These are phyloP conservation scores for Aspergillus bridgeri DNA, from an alignment of 495 filamentous ascomycete species.

Conservation along the genomic window DNA sequence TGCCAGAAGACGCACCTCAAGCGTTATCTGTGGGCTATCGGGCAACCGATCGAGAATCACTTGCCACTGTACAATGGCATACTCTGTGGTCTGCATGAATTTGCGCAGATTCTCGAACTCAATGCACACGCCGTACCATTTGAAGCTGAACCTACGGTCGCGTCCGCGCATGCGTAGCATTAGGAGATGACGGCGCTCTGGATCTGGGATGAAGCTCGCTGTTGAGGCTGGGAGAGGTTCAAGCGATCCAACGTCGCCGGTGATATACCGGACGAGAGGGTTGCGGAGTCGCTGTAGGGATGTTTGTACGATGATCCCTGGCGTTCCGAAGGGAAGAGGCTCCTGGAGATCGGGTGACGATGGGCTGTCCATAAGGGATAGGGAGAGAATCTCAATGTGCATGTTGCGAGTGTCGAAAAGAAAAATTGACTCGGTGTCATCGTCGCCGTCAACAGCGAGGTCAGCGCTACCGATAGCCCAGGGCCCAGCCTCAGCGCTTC, in stretches of 20 bases:
- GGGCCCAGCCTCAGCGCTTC: constrained; percentile 29
- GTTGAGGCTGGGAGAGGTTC: constrained; percentile 20
- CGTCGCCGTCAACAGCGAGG: constrained; percentile 8
- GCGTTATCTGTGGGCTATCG: neutral
- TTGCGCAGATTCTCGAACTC: constrained; percentile 22
- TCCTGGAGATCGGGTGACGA: neutral
- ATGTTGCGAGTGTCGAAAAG: constrained; percentile 29
- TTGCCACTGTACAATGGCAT: constrained; percentile 35
- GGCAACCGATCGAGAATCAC: constrained; percentile 22
- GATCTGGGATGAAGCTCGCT: constrained; percentile 2
- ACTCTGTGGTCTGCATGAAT: constrained; percentile 16
- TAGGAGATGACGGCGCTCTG: constrained; percentile 8
- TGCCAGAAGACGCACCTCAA: constrained; percentile 15
- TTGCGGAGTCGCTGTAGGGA: constrained; percentile 35
- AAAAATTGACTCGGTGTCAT: constrained; percentile 18
- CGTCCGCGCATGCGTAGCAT: constrained; percentile 30
- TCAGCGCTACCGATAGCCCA: constrained; percentile 22
- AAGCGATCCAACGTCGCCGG: constrained; percentile 37
- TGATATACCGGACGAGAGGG: constrained; percentile 37
- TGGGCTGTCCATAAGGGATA: constrained; percentile 6
- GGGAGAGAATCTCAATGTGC: constrained; percentile 28
- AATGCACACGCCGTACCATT: constrained; percentile 30
- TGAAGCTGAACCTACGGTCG: constrained; percentile 32
- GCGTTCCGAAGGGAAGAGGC: constrained; percentile 18
- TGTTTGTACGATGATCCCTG: constrained; percentile 33